Evolutionary conservation across 2,329 filamentous ascomycete genomes (phyloP).

Genomic region (Gaeumannomyces tritici): DNA sequence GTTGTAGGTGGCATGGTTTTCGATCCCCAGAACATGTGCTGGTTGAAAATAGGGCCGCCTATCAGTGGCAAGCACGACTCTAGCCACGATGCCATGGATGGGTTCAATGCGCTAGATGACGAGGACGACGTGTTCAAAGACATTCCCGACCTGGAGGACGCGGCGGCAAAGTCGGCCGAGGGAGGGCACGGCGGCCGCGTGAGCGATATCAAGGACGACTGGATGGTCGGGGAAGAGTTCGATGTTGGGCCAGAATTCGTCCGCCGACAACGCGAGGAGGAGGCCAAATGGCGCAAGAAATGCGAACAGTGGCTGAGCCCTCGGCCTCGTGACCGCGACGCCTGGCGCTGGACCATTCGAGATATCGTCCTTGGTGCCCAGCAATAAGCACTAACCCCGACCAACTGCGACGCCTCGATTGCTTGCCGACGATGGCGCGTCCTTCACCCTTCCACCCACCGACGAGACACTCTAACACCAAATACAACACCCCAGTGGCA

Average conservation of each 20-base stretch:
- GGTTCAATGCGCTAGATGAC: slow-evolving; percentile 65
- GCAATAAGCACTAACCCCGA: not conserved
- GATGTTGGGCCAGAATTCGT: slow-evolving; percentile 95
- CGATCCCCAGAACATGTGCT: slow-evolving; percentile 94
- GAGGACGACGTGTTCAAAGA: slow-evolving; percentile 93
- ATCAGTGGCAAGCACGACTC: slow-evolving; percentile 28
- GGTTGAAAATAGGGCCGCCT: slow-evolving; percentile 66
- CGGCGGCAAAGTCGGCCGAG: slow-evolving; percentile 37
- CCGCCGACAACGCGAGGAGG: slow-evolving; percentile 78
- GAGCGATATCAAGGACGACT: slow-evolving; percentile 63
- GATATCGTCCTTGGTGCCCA: slow-evolving; percentile 34
- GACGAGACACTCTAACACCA: too few relatives aligned
- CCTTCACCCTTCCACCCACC: not conserved
- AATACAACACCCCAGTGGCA: not conserved
- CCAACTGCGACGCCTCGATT: not conserved
- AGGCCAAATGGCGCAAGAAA: slow-evolving; percentile 81
- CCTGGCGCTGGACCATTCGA: slow-evolving; percentile 71
- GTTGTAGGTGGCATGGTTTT: slow-evolving; percentile 98
- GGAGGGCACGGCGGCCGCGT: slow-evolving; percentile 36
- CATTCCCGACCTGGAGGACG: slow-evolving; percentile 83
- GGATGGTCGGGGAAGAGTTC: slow-evolving; percentile 90
- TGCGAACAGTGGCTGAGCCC: slow-evolving; percentile 74
- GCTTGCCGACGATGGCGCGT: not conserved
- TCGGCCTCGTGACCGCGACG: slow-evolving; percentile 43
- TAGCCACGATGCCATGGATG: slow-evolving; percentile 48